Conservation (phyloP, 805 yeast species). For the Alloascoidea hylecoeti region DNA sequence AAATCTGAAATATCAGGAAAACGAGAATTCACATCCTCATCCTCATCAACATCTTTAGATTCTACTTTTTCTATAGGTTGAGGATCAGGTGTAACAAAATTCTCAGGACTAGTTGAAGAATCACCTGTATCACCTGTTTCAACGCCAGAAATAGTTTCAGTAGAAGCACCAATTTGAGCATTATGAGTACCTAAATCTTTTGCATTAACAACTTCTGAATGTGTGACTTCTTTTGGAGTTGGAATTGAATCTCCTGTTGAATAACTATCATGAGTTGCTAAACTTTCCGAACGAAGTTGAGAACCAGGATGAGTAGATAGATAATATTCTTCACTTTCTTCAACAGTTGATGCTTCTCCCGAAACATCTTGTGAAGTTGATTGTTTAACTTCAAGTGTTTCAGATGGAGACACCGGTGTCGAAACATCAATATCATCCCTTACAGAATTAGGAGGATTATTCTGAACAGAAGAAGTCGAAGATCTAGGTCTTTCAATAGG, state of each 20-base stretch:
- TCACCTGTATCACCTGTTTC: constrained; percentile 4
- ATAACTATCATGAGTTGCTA: neutral
- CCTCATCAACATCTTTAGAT: constrained; percentile 2
- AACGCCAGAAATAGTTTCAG: neutral
- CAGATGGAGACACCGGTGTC: neutral
- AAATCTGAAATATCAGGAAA: neutral
- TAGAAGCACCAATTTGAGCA: constrained; percentile 5
- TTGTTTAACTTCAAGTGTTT: neutral
- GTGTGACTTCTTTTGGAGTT: constrained; percentile 7
- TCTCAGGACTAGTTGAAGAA: neutral
- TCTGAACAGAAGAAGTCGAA: constrained; percentile 83
- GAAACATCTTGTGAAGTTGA: neutral
- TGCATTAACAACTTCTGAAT: constrained; percentile 6
- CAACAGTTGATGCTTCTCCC: neutral
- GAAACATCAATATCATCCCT: constrained; percentile 50
- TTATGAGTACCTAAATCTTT: neutral
- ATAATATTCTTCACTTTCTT: constrained; percentile 1
- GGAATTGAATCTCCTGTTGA: constrained; percentile 6
- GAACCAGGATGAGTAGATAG: constrained; percentile 1
- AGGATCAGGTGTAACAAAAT: constrained; percentile 7
- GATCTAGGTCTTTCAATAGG: constrained; percentile 56
- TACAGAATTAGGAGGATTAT: constrained; percentile 83
- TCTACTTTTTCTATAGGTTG: constrained; percentile 8
- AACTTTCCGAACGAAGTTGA: neutral
- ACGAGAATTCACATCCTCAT: neutral